Conservation (phyloP, 208 protist genomes). For the Leishmania major region DNA sequence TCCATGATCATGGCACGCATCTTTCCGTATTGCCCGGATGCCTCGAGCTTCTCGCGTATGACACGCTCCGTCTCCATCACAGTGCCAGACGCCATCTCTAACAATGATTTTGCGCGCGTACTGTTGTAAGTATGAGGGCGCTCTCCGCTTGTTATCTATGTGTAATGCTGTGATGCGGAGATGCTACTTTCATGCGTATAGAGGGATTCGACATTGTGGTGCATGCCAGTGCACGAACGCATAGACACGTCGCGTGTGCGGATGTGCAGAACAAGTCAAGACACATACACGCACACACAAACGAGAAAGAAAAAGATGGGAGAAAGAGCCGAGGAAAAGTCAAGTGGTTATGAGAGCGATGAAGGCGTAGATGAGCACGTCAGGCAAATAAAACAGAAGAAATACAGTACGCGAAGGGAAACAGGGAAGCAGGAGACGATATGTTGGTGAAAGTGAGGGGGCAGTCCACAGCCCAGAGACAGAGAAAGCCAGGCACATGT, state of each 20-base stretch:
- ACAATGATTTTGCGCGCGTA: background rate
- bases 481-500: background rate
- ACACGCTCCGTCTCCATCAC: slow-evolving; percentile 54
- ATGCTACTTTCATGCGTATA: background rate
- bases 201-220: background rate
- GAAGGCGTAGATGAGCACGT: background rate
- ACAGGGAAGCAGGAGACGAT: background rate
- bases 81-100: slow-evolving; percentile 17
- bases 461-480: background rate
- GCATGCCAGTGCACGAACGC: background rate
- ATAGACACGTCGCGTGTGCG: background rate
- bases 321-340: background rate
- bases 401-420: background rate
- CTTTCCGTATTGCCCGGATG: slow-evolving; percentile 75
- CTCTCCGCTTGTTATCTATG: background rate
- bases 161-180: background rate
- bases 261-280: background rate
- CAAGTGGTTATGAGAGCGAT: background rate
- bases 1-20: slow-evolving; percentile 92
- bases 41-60: slow-evolving; percentile 78
- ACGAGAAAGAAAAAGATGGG: background rate
- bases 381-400: background rate
- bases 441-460: background rate
- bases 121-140: background rate
- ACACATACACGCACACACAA: background rate